Evolutionary conservation across 2,329 filamentous ascomycete species (phyloP).

Genomic region (Colletotrichum somersetense): DNA sequence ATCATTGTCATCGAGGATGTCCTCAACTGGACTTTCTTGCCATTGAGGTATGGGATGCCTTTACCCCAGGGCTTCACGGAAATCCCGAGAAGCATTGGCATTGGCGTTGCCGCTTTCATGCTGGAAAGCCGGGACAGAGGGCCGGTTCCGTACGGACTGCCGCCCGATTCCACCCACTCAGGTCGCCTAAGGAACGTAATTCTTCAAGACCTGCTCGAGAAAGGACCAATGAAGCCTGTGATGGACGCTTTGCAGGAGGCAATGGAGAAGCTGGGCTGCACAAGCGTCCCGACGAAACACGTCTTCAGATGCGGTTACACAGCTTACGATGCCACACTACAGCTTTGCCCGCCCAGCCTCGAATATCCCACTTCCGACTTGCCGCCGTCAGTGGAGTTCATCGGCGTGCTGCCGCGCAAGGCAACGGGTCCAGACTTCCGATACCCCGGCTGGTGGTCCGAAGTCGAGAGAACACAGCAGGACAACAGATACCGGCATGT

Average conservation of each 20-base stretch:
- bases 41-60: slow-evolving; percentile 46
- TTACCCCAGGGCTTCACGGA: slow-evolving; percentile 46
- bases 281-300: slow-evolving; percentile 9
- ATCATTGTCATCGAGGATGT: slow-evolving; percentile 52
- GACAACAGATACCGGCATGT: slow-evolving; percentile 45
- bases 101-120: slow-evolving; percentile 49
- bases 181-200: slow-evolving; percentile 47
- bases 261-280: slow-evolving; percentile 23
- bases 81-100: slow-evolving; percentile 48
- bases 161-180: slow-evolving; percentile 47
- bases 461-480: slow-evolving; percentile 48
- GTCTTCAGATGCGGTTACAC: slow-evolving; percentile 31
- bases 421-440: slow-evolving; percentile 46
- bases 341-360: slow-evolving; percentile 55
- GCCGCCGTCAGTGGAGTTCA: slow-evolving; percentile 56
- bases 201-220: slow-evolving; percentile 37
- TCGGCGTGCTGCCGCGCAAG: slow-evolving; percentile 56
- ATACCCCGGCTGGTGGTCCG: slow-evolving; percentile 60
- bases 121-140: slow-evolving; percentile 50
- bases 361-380: slow-evolving; percentile 55
- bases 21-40: slow-evolving; percentile 48
- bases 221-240: slow-evolving; percentile 36
- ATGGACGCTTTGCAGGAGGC: slow-evolving; percentile 28
- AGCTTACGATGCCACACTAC: slow-evolving; percentile 50
- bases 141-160: slow-evolving; percentile 49